Percentiles rank a stretch among this genome's conserved stretches.
Conservation (phyloP, 83 land plant species). For the Diphasiastrum complanatum region DNA sequence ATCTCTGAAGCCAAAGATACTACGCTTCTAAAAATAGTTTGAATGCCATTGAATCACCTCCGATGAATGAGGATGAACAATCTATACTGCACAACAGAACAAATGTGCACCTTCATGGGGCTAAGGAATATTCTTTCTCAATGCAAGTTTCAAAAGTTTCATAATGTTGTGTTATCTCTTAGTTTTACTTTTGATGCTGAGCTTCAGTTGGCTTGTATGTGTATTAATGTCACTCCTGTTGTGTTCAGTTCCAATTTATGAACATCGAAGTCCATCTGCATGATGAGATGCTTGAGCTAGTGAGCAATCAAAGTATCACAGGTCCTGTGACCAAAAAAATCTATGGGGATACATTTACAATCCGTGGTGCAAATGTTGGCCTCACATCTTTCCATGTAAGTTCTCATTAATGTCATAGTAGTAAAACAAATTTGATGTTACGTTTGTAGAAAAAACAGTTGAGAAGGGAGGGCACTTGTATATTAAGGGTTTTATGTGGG, state of each 20-base stretch:
- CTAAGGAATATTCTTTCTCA: no score
- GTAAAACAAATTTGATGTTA: neutral
- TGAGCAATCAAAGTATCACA: neutral
- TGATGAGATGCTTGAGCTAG: conserved; percentile 24
- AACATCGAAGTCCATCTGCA: conserved; percentile 26
- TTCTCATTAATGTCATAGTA: neutral
- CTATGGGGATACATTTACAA: conserved; percentile 5
- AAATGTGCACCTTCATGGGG: no score
- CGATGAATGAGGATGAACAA: no score
- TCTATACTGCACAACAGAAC: no score
- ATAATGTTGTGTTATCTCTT: neutral
- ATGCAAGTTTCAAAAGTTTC: neutral
- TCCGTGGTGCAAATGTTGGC: conserved; percentile 29
- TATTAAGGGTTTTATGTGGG: no score
- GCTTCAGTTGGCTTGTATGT: neutral
- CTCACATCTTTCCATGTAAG: conserved; percentile 27
- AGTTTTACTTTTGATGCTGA: neutral
- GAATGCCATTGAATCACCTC: no score
- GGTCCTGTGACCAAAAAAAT: no score
- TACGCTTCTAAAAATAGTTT: no score
- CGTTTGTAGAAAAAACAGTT: neutral
- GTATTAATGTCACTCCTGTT: conserved; percentile 1
- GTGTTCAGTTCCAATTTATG: conserved; percentile 25
- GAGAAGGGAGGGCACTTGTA: neutral
- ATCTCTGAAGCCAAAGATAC: no score